Evolutionary conservation across 805 yeast species (phyloP).

Genomic region (Starmerella davenportii): DNA sequence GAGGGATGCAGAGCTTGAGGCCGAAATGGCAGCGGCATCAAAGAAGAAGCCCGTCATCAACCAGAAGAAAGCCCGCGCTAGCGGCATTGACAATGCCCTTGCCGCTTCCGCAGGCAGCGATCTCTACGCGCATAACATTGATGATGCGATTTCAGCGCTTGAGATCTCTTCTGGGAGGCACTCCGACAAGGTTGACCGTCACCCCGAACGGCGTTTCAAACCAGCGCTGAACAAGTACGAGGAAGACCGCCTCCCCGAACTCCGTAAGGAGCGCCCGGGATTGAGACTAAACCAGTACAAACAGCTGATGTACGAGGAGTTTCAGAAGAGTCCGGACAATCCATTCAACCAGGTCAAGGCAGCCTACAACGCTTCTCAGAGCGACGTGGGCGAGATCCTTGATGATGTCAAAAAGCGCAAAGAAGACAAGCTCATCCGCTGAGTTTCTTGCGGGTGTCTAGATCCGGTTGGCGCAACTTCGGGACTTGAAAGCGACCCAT

Average conservation of each 20-base stretch:
- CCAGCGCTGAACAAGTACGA: conserved; percentile 61
- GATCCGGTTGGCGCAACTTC: too few relatives aligned
- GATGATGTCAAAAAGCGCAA: conserved; percentile 32
- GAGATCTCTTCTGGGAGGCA: conserved; percentile 41
- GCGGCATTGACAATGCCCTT: conserved; percentile 36
- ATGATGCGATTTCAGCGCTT: conserved; percentile 61
- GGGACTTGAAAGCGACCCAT: neutral
- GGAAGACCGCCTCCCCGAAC: conserved; percentile 51
- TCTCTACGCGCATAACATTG: conserved; percentile 57
- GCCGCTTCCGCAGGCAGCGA: conserved; percentile 26
- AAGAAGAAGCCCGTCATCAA: conserved; percentile 31
- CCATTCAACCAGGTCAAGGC: conserved; percentile 69
- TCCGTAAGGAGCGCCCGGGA: conserved; percentile 63
- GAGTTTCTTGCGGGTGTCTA: neutral
- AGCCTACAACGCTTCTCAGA: conserved; percentile 40
- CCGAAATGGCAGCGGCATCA: conserved; percentile 48
- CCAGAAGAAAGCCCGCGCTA: conserved; percentile 49
- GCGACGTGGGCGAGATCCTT: conserved; percentile 32
- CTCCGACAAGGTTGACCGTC: conserved; percentile 41
- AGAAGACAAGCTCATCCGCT: conserved; percentile 25
- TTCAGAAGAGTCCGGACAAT: conserved; percentile 61
- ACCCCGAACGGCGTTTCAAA: conserved; percentile 76
- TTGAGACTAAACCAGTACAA: conserved; percentile 62
- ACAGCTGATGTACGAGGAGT: conserved; percentile 57
- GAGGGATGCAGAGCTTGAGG: conserved; percentile 46